Conservation (phyloP, 108 stramenopile genomes). For the Skeletonema costatum region DNA sequence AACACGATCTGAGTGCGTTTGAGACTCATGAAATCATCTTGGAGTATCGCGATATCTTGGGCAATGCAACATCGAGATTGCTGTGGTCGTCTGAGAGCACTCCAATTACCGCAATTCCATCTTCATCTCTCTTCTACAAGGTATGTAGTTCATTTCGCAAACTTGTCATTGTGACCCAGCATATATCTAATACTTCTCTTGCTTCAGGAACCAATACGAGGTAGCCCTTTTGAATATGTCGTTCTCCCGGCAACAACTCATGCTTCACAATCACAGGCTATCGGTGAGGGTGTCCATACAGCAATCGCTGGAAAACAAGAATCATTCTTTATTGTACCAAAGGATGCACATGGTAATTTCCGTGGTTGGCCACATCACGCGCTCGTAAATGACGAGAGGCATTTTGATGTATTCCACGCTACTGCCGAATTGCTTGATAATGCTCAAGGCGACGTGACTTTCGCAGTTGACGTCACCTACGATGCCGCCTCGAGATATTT, state of each 20-base stretch:
- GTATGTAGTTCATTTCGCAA: background rate
- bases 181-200: background rate
- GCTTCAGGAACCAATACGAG: slow-evolving; percentile 22
- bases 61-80: slow-evolving; percentile 37
- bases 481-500: slow-evolving; percentile 10
- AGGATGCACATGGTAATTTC: slow-evolving; percentile 40
- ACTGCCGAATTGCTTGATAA: slow-evolving; percentile 15
- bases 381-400: slow-evolving; percentile 1
- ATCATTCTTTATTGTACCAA: slow-evolving; percentile 23
- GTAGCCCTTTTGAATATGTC: slow-evolving; percentile 24
- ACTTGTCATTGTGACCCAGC: background rate
- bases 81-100: slow-evolving; percentile 47
- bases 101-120: slow-evolving; percentile 26
- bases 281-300: slow-evolving; percentile 30
- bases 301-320: slow-evolving; percentile 41
- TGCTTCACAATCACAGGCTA: slow-evolving; percentile 26
- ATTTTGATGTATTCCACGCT: slow-evolving; percentile 19
- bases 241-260: slow-evolving; percentile 22
- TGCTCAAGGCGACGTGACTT: background rate
- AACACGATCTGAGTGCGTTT: slow-evolving; percentile 16
- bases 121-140: slow-evolving; percentile 28
- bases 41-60: slow-evolving; percentile 48
- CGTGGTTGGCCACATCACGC: slow-evolving; percentile 15
- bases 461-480: slow-evolving; percentile 22
- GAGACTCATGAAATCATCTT: slow-evolving; percentile 36